Conservation (phyloP, 108 stramenopile species). For the Skeletonema tropicum region DNA sequence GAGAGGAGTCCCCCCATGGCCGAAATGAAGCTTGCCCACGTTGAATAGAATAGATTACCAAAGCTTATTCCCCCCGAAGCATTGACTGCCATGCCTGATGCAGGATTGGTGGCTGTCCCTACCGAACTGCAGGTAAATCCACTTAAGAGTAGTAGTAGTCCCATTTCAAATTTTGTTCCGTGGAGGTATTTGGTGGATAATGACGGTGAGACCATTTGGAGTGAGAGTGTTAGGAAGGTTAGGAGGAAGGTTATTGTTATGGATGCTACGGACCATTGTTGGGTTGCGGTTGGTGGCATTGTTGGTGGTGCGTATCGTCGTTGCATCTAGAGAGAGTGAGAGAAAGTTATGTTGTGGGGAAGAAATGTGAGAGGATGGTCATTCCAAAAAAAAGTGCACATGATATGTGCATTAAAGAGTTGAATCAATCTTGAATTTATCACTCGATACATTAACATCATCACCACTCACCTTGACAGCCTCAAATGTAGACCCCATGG, state of each 20-base stretch:
- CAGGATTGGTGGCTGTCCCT: constrained; percentile 39
- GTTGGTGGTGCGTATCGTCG: constrained; percentile 18
- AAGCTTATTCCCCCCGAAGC: constrained; percentile 55
- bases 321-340: constrained; percentile 13
- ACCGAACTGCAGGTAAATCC: constrained; percentile 20
- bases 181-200: constrained; percentile 5
- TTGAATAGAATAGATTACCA: constrained; percentile 85
- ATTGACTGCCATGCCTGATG: constrained; percentile 63
- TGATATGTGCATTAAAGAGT: background rate
- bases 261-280: constrained; percentile 34
- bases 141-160: constrained; percentile 7
- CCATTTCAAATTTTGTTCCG: constrained; percentile 34
- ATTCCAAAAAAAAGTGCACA: background rate
- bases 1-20: constrained; percentile 54
- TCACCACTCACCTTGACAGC: constrained; percentile 40
- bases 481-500: constrained; percentile 48
- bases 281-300: constrained; percentile 8
- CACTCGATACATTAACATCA: too few relatives aligned
- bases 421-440: background rate
- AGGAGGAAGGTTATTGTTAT: constrained; percentile 33
- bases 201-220: constrained; percentile 6
- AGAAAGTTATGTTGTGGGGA: too few relatives aligned
- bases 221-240: constrained; percentile 24
- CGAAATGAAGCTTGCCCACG: constrained; percentile 30
- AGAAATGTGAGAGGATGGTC: background rate